Conservation (phyloP, 306 rosid species). For the Trichosanthes truncata region DNA sequence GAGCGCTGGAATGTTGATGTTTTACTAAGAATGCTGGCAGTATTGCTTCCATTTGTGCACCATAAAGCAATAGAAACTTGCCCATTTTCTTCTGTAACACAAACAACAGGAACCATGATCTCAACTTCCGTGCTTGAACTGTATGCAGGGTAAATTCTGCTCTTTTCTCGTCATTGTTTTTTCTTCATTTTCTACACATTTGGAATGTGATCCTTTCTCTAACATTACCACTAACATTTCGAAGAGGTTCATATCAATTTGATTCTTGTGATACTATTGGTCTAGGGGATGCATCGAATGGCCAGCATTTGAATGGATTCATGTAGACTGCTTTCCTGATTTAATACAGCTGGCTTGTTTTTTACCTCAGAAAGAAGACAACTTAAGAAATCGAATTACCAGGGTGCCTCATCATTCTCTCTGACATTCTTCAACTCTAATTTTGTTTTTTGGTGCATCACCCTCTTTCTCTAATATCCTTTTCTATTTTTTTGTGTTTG, state of each 20-base stretch:
- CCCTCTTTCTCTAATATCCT: slow-evolving; percentile 17
- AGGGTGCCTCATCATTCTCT: slow-evolving; percentile 41
- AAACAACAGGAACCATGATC: slow-evolving; percentile 37
- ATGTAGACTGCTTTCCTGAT: slow-evolving; percentile 76
- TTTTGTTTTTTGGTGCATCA: slow-evolving; percentile 10
- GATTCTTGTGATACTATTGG: slow-evolving; percentile 16
- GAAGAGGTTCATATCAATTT: slow-evolving; percentile 6
- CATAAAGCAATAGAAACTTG: slow-evolving; percentile 62
- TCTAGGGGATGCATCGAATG: slow-evolving; percentile 71
- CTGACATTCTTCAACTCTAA: not conserved
- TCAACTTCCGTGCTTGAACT: slow-evolving; percentile 67
- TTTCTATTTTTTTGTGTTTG: slow-evolving; percentile 17
- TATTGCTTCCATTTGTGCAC: slow-evolving; percentile 56
- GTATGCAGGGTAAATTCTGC: slow-evolving; percentile 59
- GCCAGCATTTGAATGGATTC: slow-evolving; percentile 94
- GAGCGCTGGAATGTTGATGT: slow-evolving; percentile 94
- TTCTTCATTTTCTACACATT: not conserved
- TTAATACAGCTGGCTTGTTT: slow-evolving; percentile 73
- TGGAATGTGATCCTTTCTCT: slow-evolving; percentile 7
- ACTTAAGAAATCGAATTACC: slow-evolving; percentile 60
- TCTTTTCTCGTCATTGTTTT: not conserved
- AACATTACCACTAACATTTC: slow-evolving; percentile 6
- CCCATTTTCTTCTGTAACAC: slow-evolving; percentile 56
- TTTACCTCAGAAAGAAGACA: slow-evolving; percentile 88
- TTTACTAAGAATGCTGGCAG: slow-evolving; percentile 60